Conservation (phyloP, 2,329 filamentous ascomycete genomes). For the Pseudogymnoascus sp. region DNA sequence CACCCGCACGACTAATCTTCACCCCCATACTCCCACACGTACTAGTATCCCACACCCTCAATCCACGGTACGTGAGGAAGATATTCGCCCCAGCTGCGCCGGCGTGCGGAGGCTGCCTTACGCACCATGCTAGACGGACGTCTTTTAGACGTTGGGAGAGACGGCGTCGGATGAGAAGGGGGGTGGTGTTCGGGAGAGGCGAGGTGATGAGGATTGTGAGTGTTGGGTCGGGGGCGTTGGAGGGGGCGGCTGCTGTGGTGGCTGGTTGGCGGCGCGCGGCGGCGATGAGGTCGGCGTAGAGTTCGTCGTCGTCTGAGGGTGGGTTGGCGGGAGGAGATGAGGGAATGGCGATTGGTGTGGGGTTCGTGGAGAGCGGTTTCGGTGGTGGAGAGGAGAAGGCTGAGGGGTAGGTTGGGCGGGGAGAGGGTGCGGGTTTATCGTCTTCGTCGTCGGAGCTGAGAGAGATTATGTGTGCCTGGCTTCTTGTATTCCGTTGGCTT, state of each 20-base stretch:
- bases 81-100: constrained; percentile 42
- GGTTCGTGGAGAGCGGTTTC: neutral
- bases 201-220: constrained; percentile 63
- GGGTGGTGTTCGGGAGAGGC: constrained; percentile 48
- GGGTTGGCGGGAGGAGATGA: neutral
- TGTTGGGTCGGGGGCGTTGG: constrained; percentile 33
- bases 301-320: neutral
- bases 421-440: neutral
- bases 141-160: constrained; percentile 59
- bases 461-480: neutral
- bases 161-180: constrained; percentile 56
- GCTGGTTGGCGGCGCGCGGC: neutral
- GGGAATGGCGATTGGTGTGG: neutral
- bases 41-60: constrained; percentile 65
- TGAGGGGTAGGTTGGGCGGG: neutral
- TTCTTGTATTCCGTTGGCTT: neutral
- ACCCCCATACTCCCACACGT: constrained; percentile 63
- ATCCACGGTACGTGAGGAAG: constrained; percentile 72
- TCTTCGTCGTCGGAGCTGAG: constrained; percentile 2
- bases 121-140: constrained; percentile 62
- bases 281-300: neutral
- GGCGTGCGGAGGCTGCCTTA: constrained; percentile 20
- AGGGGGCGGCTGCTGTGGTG: neutral
- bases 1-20: constrained; percentile 32
- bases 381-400: neutral